Evolutionary conservation across 495 filamentous ascomycete species (phyloP).

Genomic region (Daldinia decipiens): DNA sequence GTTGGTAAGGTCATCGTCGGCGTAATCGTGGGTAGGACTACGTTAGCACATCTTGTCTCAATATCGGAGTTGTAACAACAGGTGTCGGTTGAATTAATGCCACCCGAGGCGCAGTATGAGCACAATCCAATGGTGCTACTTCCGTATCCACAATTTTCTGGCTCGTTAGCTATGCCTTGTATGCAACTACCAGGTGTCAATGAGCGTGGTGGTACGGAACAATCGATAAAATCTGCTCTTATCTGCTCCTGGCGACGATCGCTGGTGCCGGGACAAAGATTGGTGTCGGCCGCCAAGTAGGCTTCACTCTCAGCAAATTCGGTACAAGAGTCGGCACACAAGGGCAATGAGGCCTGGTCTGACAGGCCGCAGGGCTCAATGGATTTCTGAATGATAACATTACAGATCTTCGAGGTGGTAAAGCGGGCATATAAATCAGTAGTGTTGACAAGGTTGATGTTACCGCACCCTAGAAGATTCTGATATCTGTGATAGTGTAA

Average conservation of each 20-base stretch:
- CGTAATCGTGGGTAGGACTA: constrained; percentile 79
- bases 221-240: constrained; percentile 91
- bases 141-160: constrained; percentile 85
- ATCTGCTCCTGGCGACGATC: constrained; percentile 77
- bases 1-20: constrained; percentile 73
- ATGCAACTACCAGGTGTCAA: constrained; percentile 78
- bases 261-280: constrained; percentile 73
- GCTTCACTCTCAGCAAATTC: constrained; percentile 88
- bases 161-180: constrained; percentile 79
- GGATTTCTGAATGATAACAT: constrained; percentile 93
- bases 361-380: constrained; percentile 74
- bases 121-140: constrained; percentile 86
- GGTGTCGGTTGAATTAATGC: constrained; percentile 90
- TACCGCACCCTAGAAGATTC: constrained; percentile 80
- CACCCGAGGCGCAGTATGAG: constrained; percentile 82
- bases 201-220: constrained; percentile 81
- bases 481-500: constrained; percentile 67
- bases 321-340: constrained; percentile 92
- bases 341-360: constrained; percentile 69
- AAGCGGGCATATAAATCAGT: constrained; percentile 91
- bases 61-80: constrained; percentile 89
- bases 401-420: constrained; percentile 92
- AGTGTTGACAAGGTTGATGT: constrained; percentile 82
- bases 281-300: constrained; percentile 76
- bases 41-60: constrained; percentile 71